phyloP scores from a whole-genome alignment of 2,329 filamentous ascomycete genomes.

The Lachnellula subtilissima region DNA sequence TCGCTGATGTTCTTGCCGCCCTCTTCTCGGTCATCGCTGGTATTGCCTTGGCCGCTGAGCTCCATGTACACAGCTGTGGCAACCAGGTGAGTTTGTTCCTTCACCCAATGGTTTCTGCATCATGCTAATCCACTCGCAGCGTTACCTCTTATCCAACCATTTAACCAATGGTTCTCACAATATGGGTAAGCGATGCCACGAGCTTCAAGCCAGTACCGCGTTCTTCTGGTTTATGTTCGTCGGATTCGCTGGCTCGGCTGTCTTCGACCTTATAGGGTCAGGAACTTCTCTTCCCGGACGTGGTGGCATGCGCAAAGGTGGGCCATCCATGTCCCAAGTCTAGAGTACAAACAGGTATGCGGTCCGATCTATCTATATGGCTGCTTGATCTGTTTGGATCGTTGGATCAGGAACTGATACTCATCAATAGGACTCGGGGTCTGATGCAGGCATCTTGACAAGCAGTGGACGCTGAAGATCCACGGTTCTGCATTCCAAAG shows the following conservation, averaged over 20 bases:
- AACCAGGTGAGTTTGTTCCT: conserved; percentile 42
- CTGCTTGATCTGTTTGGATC: conserved; percentile 8
- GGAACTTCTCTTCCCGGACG: conserved; percentile 9
- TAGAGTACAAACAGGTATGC: conserved; percentile 33
- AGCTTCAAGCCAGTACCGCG: conserved; percentile 67
- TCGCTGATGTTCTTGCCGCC: conserved; percentile 53
- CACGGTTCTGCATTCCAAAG: conserved; percentile 9
- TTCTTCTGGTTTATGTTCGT: conserved; percentile 78
- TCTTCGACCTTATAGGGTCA: conserved; percentile 36
- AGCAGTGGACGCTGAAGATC: conserved; percentile 16
- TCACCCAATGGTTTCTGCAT: too few relatives aligned
- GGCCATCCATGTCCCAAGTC: conserved; percentile 51
- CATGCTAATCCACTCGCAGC: conserved; percentile 19
- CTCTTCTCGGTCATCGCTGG: conserved; percentile 66
- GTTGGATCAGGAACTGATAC: neutral
- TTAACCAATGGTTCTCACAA: conserved; percentile 56
- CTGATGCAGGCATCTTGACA: conserved; percentile 17
- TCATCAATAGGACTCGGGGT: conserved; percentile 12
- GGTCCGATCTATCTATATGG: conserved; percentile 7
- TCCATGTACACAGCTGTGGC: conserved; percentile 64
- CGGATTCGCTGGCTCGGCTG: conserved; percentile 52
- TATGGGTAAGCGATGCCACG: conserved; percentile 62
- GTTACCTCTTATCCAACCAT: conserved; percentile 43
- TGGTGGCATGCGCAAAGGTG: conserved; percentile 39
- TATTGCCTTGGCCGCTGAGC: conserved; percentile 65